Evolutionary conservation across 805 yeast genomes (phyloP).

Genomic region (Starmerella sp.): DNA sequence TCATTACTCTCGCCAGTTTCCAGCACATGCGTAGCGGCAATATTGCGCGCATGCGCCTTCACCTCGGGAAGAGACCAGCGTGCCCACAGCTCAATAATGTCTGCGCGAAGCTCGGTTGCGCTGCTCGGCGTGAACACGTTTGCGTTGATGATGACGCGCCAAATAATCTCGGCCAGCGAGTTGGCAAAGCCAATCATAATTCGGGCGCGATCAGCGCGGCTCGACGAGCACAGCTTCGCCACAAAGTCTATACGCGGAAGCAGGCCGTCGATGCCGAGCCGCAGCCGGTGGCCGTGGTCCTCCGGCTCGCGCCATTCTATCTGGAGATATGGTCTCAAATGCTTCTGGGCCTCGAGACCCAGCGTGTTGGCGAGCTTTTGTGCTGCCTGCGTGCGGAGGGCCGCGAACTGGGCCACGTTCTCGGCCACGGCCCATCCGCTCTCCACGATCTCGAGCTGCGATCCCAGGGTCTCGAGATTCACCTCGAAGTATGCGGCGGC

Average conservation of each 20-base stretch:
- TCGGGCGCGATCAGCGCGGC: slow-evolving; percentile 26
- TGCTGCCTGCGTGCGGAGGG: slow-evolving; percentile 8
- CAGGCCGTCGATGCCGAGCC: slow-evolving; percentile 3
- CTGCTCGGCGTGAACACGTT: slow-evolving; percentile 31
- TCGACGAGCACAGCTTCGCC: slow-evolving; percentile 24
- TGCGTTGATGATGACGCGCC: slow-evolving; percentile 32
- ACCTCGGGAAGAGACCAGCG: slow-evolving; percentile 4
- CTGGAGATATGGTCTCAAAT: slow-evolving; percentile 8
- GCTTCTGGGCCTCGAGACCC: slow-evolving; percentile 7
- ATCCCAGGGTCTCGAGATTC: slow-evolving; percentile 36
- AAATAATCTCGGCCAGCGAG: slow-evolving; percentile 31
- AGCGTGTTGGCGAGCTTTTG: slow-evolving; percentile 7
- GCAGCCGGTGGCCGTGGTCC: slow-evolving; percentile 2
- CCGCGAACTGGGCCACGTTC: background rate
- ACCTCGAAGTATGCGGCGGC: slow-evolving; percentile 32
- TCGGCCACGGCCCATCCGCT: background rate
- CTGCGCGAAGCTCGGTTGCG: slow-evolving; percentile 30
- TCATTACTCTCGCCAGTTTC: slow-evolving; percentile 2
- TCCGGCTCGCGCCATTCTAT: slow-evolving; percentile 26
- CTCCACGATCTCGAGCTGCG: slow-evolving; percentile 31
- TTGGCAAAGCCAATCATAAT: slow-evolving; percentile 25
- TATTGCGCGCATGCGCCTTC: background rate
- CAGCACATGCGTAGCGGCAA: slow-evolving; percentile 9
- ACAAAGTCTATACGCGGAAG: slow-evolving; percentile 24
- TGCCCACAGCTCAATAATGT: slow-evolving; percentile 29